Evolutionary conservation across 495 filamentous ascomycete genomes (phyloP).

Genomic region (Xylaria palmicola): DNA sequence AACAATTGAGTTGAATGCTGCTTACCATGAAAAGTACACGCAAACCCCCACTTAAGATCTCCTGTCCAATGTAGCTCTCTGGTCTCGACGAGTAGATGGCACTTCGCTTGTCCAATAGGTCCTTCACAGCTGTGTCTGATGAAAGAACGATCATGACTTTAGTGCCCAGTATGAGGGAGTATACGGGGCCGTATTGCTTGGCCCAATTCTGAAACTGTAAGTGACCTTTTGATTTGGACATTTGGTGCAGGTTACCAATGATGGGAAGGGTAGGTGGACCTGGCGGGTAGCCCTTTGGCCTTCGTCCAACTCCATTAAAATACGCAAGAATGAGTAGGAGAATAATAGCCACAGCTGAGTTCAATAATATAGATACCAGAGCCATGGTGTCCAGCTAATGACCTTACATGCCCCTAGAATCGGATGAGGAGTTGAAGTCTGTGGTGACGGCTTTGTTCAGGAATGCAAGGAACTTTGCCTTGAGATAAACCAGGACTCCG

Average conservation of each 20-base stretch:
- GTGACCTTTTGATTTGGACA: constrained; percentile 1
- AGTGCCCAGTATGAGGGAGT: constrained; percentile 1
- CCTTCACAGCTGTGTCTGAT: neutral
- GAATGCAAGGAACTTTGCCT: no score
- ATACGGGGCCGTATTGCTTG: constrained; percentile 8
- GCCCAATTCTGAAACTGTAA: constrained; percentile 11
- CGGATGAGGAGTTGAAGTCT: no score
- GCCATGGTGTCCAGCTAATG: no score
- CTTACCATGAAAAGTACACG: neutral
- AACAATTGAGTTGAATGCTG: no score
- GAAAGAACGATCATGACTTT: neutral
- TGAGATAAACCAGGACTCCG: no score
- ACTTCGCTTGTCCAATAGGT: neutral
- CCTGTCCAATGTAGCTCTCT: neutral
- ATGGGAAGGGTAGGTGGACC: constrained; percentile 14
- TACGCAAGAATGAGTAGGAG: neutral
- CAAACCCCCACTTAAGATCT: neutral
- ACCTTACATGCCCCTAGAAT: no score
- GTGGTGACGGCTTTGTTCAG: no score
- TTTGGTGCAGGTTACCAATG: constrained; percentile 13
- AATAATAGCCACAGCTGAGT: no score
- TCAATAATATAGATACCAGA: no score
- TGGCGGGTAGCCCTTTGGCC: constrained; percentile 10
- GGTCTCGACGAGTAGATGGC: neutral
- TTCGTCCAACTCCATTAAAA: neutral